Evolutionary conservation across 1,139 yeast genomes (phyloP), one percentile per base, ranked within the genome.

Genomic region (Scheffersomyces stambukii): DNA sequence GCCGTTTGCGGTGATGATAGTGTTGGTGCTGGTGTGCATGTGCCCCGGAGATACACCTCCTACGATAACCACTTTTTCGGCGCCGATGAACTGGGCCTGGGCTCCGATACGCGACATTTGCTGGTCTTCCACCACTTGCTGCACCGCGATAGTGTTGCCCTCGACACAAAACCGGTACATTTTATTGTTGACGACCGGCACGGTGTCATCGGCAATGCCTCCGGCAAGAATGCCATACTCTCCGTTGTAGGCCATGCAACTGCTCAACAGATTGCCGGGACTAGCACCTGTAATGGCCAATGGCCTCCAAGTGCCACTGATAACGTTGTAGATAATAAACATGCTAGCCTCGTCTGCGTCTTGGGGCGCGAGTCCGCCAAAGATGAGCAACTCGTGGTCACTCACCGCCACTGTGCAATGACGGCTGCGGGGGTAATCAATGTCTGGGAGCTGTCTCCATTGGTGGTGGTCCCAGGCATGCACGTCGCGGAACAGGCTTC

Each of bases 11-110:
- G 30, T 33, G 16, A 29, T 28, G 2, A 40, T 31, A 19, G 24
- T 35, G 52, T 13, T 62, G 8, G 43, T 24, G 21, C 60, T 57
- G 30, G 57, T 62, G 24, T 67, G 59, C 7, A 70, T 48, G 29
- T 54, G 49, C 6, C 43, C 35, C 4, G 70, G 60, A 15, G 74
- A 61, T 1, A 77, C 78, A 10, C 91, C 91, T 3, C 93, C 91
- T 12, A 70, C 64, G 1, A 81, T 26, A 1, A 77, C 24, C 3
- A 77, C 32, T 18, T 58, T 50, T 8, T 50, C 34, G 1, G 45
- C 44, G 8, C 45, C 43, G 4, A 51, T 23, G 23, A 55, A 42
- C 3, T 45, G 37, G 8, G 52, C 48, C 36, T 61, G 57, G 31
- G 74, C 55, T 12, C 84, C 79, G 31, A 75, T 70, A 35, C 86